These are phyloP conservation scores for Gracilaria caudata DNA, from an alignment of 23 red algal species.

Conservation along the genomic window DNA sequence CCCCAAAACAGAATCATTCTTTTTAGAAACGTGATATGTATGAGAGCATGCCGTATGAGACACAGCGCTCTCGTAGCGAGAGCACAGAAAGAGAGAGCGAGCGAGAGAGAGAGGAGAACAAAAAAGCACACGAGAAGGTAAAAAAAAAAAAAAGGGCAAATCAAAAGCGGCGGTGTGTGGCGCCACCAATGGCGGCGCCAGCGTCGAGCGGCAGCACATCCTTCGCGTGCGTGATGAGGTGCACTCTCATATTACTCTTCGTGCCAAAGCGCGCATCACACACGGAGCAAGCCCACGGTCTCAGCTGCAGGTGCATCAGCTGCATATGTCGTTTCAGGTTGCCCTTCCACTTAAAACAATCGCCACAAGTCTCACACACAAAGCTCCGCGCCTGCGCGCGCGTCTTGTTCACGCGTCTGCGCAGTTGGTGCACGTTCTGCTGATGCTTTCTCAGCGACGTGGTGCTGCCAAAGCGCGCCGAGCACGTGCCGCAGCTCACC, in stretches of 20 bases:
- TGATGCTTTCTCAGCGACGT: conserved; percentile 11
- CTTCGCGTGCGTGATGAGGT: conserved; percentile 55
- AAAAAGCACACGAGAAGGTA: no score
- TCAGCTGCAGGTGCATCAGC: conserved; percentile 38
- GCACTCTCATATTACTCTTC: conserved; percentile 62
- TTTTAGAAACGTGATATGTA: no score
- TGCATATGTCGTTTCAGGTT: conserved; percentile 59
- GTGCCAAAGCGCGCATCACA: conserved; percentile 64
- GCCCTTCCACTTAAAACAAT: conserved; percentile 66
- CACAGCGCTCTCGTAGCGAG: no score
- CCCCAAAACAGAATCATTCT: no score
- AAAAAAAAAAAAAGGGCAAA: no score
- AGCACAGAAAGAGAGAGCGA: no score
- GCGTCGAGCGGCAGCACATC: not conserved
- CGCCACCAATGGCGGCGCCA: not conserved
- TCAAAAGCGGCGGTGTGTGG: no score
- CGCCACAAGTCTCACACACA: conserved; percentile 41
- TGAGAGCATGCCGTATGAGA: no score
- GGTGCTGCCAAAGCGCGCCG: conserved; percentile 20
- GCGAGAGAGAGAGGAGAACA: no score
- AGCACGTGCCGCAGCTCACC: conserved; percentile 2
- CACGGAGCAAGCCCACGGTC: conserved; percentile 45
- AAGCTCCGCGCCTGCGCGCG: conserved; percentile 8
- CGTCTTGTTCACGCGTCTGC: not conserved
- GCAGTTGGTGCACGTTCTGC: conserved; percentile 20